Evolutionary conservation across 2,329 filamentous ascomycete species (phyloP), one percentile per base, ranked within the genome.

Genomic region (Chrysosporium keratinophilum): DNA sequence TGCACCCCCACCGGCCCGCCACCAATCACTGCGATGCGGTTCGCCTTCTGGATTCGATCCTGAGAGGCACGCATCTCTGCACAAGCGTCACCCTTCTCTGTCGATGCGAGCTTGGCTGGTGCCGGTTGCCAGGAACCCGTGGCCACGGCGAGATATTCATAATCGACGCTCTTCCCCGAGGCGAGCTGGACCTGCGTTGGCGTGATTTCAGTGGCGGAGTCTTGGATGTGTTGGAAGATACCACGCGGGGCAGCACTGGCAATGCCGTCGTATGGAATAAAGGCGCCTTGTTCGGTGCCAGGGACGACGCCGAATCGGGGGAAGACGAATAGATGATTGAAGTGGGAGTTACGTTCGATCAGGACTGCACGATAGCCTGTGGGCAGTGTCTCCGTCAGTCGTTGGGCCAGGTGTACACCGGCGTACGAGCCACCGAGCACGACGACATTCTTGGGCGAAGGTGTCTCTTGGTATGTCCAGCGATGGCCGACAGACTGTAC

Each of bases 291-390:
- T 57, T 82, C 80, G 43, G 80, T 75, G 15, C 74, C 75, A 15
- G 71, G 65, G 3, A 78, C 68, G 11, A 83, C 79, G 37, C 74
- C 77, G 62, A 78, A 81, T 3, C 81, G 73, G 0, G 81, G 81
- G 37, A 83, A 73, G 11, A 76, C 74, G 73, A 79, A 84, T 0
- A 77, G 76, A 59, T 79, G 81, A 57, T 83, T 76, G 63, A 82
- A 80, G 63, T 83, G 79, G 2, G 72, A 75, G 62, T 80, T 79
- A 43, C 75, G 77, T 64, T 84, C 81, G 23, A 84, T 62, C 3
- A 83, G 67, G 0, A 83, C 67, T 2, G 81, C 74, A 1, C 72
- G 71, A 63, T 76, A 80, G 76, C 73, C 66, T 0, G 73, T 69
- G 0, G 78, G 75, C 0, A 83, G 64, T 3, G 71, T 68, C 19